Percentiles rank a stretch among this genome's conserved stretches.
phyloP scores from a whole-genome alignment of 2,329 filamentous ascomycete species.

The Diaporthe amygdali region DNA sequence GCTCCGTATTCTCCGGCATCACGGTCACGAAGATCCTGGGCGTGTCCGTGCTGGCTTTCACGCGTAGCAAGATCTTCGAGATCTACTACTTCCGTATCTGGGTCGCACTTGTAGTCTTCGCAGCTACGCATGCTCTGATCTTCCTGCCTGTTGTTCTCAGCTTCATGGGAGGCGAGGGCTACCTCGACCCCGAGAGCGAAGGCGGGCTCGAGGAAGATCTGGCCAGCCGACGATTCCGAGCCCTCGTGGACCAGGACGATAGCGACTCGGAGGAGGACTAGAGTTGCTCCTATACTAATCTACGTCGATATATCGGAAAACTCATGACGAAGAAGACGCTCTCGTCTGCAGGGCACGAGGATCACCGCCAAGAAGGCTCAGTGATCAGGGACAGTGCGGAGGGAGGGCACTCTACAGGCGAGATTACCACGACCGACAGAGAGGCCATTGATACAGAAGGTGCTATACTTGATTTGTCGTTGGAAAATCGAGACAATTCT shows the following conservation, averaged over 20 bases:
- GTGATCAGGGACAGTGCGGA: background rate
- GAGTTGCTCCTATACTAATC: background rate
- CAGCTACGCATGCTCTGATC: slow-evolving; percentile 84
- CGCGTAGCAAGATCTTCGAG: slow-evolving; percentile 97
- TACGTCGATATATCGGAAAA: slow-evolving; percentile 30
- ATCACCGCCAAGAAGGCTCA: background rate
- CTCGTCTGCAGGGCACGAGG: background rate
- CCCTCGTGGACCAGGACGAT: slow-evolving; percentile 75
- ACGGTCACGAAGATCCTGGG: slow-evolving; percentile 94
- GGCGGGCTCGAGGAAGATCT: slow-evolving; percentile 91
- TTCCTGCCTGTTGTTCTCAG: slow-evolving; percentile 91
- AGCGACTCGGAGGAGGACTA: slow-evolving; percentile 77
- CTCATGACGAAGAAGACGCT: background rate
- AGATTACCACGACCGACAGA: background rate
- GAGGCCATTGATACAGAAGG: background rate
- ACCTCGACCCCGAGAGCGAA: slow-evolving; percentile 84
- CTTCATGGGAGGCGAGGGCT: slow-evolving; percentile 84
- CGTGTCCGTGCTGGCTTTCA: slow-evolving; percentile 91
- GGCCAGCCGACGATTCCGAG: slow-evolving; percentile 77
- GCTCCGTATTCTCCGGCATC: slow-evolving; percentile 94
- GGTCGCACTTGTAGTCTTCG: slow-evolving; percentile 89
- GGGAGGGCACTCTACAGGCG: background rate
- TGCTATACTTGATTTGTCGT: background rate
- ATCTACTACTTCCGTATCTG: slow-evolving; percentile 99
- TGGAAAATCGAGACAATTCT: background rate